Conservation (phyloP, 2,329 filamentous ascomycete genomes). For the Trichoderma semiorbis region DNA sequence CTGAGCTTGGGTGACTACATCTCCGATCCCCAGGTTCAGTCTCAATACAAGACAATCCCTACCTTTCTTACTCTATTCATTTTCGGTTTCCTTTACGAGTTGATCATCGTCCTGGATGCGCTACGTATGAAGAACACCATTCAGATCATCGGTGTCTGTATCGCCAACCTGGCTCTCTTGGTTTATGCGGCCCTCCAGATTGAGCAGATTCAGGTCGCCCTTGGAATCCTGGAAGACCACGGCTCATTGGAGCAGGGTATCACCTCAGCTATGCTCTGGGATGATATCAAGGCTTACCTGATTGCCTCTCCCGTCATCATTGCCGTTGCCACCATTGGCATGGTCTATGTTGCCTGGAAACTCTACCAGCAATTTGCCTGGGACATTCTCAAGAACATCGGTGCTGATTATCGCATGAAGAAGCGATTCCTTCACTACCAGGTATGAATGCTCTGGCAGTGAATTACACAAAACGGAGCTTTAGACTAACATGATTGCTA, state of each 20-base stretch:
- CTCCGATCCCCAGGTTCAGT: conserved; percentile 39
- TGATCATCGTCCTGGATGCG: conserved; percentile 89
- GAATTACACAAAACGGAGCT: neutral
- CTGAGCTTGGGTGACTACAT: conserved; percentile 47
- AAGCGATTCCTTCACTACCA: conserved; percentile 94
- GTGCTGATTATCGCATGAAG: conserved; percentile 95
- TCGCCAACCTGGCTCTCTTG: conserved; percentile 87
- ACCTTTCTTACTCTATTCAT: conserved; percentile 96
- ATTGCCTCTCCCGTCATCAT: conserved; percentile 84
- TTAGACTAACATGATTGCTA: conserved; percentile 36
- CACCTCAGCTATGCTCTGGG: conserved; percentile 56
- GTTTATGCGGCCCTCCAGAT: conserved; percentile 92
- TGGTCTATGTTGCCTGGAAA: conserved; percentile 84
- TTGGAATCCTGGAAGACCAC: conserved; percentile 48
- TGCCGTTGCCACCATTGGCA: conserved; percentile 66
- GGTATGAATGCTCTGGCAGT: conserved; percentile 46
- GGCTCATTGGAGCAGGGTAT: conserved; percentile 42
- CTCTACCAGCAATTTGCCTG: conserved; percentile 98
- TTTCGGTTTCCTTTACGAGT: conserved; percentile 91
- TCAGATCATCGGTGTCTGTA: conserved; percentile 90
- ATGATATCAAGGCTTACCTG: conserved; percentile 67
- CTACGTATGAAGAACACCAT: conserved; percentile 95
- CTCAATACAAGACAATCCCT: conserved; percentile 71
- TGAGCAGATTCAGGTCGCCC: conserved; percentile 79
- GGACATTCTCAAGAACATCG: conserved; percentile 99